Evolutionary conservation across 2,329 filamentous ascomycete genomes (phyloP).

Genomic region (Trichoderma hamatum): DNA sequence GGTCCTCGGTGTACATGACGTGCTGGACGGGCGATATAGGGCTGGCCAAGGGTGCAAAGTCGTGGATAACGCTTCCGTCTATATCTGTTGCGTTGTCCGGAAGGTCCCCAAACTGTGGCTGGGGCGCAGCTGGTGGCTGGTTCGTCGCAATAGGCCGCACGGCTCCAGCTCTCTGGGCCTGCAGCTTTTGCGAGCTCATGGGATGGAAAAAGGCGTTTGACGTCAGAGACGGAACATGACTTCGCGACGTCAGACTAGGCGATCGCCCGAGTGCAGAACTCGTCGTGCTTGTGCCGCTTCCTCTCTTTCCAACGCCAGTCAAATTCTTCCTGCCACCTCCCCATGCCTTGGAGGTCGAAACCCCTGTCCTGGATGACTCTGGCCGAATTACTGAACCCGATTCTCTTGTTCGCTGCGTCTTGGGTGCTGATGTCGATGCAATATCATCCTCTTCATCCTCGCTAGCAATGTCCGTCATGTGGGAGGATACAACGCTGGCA

Average conservation of each 20-base stretch:
- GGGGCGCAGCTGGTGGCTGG: slow-evolving; percentile 41
- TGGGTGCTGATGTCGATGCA: slow-evolving; percentile 13
- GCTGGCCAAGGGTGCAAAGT: slow-evolving; percentile 62
- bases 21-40: slow-evolving; percentile 41
- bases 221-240: slow-evolving; percentile 86
- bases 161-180: slow-evolving; percentile 76
- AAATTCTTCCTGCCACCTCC: slow-evolving; percentile 58
- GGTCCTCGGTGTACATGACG: slow-evolving; percentile 44
- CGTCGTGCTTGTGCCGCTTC: slow-evolving; percentile 47
- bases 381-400: slow-evolving; percentile 55
- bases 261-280: slow-evolving; percentile 56
- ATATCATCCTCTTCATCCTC: slow-evolving; percentile 56
- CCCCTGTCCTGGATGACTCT: slow-evolving; percentile 56
- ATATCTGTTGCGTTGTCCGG: slow-evolving; percentile 48
- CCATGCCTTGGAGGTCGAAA: slow-evolving; percentile 48
- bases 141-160: slow-evolving; percentile 49
- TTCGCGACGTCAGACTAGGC: slow-evolving; percentile 70
- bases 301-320: slow-evolving; percentile 47
- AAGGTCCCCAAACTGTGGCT: slow-evolving; percentile 35
- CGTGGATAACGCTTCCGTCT: slow-evolving; percentile 45
- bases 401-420: slow-evolving; percentile 34
- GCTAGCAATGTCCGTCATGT: slow-evolving; percentile 67
- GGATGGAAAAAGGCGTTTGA: slow-evolving; percentile 93
- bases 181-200: slow-evolving; percentile 93
- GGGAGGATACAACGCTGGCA: slow-evolving; percentile 70